Evolutionary conservation across 257 asterid species (phyloP).

Genomic region (Nicotiana otophora): DNA sequence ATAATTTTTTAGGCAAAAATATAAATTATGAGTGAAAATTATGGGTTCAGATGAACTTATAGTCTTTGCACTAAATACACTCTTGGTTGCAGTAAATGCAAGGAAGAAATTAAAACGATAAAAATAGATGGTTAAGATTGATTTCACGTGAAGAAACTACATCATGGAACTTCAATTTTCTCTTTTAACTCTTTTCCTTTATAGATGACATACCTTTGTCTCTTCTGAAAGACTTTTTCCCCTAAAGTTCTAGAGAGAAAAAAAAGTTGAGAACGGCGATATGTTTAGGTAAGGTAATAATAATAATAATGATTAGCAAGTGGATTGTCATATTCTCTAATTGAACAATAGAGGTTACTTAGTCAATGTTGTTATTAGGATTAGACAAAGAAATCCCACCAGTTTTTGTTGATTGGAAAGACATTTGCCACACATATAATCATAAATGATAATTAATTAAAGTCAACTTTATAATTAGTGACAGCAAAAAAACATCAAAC

Average conservation of each 20-base stretch:
- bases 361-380: neutral
- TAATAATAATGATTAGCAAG: neutral
- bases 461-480: neutral
- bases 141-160: neutral
- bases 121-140: neutral
- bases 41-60: too few relatives aligned
- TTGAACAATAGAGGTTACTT: neutral
- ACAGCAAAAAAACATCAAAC: neutral
- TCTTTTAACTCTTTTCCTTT: neutral
- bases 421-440: neutral
- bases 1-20: too few relatives aligned
- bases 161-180: neutral
- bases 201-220: neutral
- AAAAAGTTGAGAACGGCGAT: neutral
- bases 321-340: neutral
- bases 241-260: neutral
- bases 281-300: neutral
- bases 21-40: too few relatives aligned
- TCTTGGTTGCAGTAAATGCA: neutral
- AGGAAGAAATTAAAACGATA: neutral
- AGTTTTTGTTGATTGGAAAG: slow-evolving; percentile 1
- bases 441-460: neutral
- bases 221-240: neutral
- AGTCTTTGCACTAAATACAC: too few relatives aligned
- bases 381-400: slow-evolving; percentile 9